phyloP scores from a whole-genome alignment of 345 rosid species.

The Triadica sebifera region DNA sequence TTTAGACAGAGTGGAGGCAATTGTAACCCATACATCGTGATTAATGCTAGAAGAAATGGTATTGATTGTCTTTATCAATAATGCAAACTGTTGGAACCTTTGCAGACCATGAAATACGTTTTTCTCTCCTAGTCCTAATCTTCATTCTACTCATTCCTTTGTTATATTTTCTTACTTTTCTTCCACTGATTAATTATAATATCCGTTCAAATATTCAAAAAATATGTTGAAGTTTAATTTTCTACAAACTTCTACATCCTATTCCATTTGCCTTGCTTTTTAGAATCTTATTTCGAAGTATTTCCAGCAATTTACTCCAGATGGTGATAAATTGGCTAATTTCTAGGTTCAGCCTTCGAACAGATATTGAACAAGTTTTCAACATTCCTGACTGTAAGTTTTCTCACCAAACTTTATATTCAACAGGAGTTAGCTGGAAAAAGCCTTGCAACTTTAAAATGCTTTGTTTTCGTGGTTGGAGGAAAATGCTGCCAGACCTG shows the following conservation, averaged over 20 bases:
- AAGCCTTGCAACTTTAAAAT: background rate
- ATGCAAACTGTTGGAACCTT: background rate
- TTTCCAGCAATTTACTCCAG: background rate
- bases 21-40: slow-evolving; percentile 48
- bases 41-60: background rate
- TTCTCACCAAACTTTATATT: background rate
- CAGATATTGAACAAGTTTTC: too few species aligned
- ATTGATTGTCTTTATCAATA: background rate
- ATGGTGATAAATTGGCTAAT: background rate
- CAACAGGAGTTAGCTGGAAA: slow-evolving; percentile 6
- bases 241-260: too few species aligned
- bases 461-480: background rate
- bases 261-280: background rate
- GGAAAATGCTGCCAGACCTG: background rate
- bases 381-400: background rate
- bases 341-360: background rate
- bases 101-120: background rate
- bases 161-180: too few species aligned
- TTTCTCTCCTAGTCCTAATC: background rate
- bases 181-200: background rate
- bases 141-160: background rate
- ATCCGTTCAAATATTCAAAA: background rate
- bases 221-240: too few species aligned
- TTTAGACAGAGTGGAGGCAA: slow-evolving; percentile 78
- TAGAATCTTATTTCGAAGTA: background rate